phyloP scores from a whole-genome alignment of 164 flowering plant species.

The Stephania japonica region DNA sequence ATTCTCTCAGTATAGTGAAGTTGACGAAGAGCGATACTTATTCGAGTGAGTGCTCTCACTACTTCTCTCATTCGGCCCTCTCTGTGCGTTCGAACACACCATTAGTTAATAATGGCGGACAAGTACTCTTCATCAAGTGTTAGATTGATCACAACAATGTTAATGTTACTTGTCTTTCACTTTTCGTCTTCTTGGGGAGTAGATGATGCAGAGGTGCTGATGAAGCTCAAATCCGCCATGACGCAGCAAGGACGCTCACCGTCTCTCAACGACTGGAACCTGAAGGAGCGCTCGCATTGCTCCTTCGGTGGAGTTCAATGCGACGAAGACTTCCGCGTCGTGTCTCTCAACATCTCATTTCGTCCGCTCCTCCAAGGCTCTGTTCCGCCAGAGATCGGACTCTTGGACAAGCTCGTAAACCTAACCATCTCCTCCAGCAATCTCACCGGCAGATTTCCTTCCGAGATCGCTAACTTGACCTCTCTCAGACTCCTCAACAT shows the following conservation, averaged over 20 bases:
- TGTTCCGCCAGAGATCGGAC: slow-evolving; percentile 62
- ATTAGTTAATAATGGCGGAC: neutral
- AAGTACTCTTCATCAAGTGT: neutral
- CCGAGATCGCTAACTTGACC: slow-evolving; percentile 39
- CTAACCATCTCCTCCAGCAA: slow-evolving; percentile 44
- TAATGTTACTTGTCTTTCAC: slow-evolving; percentile 2
- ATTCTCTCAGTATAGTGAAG: neutral
- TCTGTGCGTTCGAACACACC: neutral
- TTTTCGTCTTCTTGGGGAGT: slow-evolving; percentile 11
- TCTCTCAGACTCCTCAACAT: slow-evolving; percentile 51
- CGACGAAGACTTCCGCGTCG: slow-evolving; percentile 42
- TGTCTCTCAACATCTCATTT: slow-evolving; percentile 47
- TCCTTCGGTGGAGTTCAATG: slow-evolving; percentile 69
- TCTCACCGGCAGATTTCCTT: slow-evolving; percentile 67
- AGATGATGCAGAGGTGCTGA: slow-evolving; percentile 37
- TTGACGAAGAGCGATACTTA: neutral
- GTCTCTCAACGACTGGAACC: slow-evolving; percentile 50
- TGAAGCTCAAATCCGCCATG: slow-evolving; percentile 51
- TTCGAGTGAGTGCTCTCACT: neutral
- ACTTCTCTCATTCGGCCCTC: neutral
- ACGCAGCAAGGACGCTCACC: slow-evolving; percentile 9
- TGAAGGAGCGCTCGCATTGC: slow-evolving; percentile 41
- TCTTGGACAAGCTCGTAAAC: slow-evolving; percentile 41
- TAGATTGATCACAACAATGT: too few species aligned
- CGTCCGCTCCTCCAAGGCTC: slow-evolving; percentile 44